Percentiles rank a stretch among this genome's conserved stretches.
Evolutionary conservation across 2,329 filamentous ascomycete genomes (phyloP).

Genomic region (Xylariaceae sp.): DNA sequence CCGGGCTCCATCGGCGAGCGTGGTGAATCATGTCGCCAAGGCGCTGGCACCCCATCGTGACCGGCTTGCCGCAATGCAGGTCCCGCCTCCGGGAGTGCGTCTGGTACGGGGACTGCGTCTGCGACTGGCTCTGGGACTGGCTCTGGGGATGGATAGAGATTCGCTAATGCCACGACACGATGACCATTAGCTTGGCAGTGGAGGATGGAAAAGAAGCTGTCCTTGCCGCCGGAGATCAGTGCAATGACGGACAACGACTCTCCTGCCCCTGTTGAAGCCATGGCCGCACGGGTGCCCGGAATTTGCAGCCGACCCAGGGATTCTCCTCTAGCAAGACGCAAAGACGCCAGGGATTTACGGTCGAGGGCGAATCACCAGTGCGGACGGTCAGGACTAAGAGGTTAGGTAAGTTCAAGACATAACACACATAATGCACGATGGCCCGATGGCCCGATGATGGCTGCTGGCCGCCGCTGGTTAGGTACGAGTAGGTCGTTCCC

Average conservation of each 20-base stretch:
- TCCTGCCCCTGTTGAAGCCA: slow-evolving; percentile 33
- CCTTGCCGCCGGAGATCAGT: slow-evolving; percentile 92
- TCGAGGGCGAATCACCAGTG: neutral
- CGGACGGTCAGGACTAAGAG: neutral
- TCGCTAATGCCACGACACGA: slow-evolving; percentile 78
- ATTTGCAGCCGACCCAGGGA: slow-evolving; percentile 5
- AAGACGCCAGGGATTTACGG: neutral
- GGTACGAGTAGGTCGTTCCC: neutral
- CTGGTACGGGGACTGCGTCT: neutral
- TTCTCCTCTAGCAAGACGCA: neutral
- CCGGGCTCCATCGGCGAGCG: slow-evolving; percentile 2
- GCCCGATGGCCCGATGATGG: too few species aligned
- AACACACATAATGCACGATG: neutral
- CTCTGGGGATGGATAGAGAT: slow-evolving; percentile 57
- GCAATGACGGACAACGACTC: slow-evolving; percentile 70
- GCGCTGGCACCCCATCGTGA: neutral
- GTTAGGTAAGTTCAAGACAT: neutral
- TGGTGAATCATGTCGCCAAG: slow-evolving; percentile 14
- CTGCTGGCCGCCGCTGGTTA: neutral
- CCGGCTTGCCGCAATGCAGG: slow-evolving; percentile 1
- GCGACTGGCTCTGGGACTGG: slow-evolving; percentile 2
- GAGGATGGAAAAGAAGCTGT: slow-evolving; percentile 88
- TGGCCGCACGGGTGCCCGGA: slow-evolving; percentile 5
- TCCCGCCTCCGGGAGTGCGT: neutral
- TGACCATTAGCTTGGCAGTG: slow-evolving; percentile 88